Evolutionary conservation across 176 grass and related monocot genomes (phyloP).

Genomic region (Oropetium thomaeum): DNA sequence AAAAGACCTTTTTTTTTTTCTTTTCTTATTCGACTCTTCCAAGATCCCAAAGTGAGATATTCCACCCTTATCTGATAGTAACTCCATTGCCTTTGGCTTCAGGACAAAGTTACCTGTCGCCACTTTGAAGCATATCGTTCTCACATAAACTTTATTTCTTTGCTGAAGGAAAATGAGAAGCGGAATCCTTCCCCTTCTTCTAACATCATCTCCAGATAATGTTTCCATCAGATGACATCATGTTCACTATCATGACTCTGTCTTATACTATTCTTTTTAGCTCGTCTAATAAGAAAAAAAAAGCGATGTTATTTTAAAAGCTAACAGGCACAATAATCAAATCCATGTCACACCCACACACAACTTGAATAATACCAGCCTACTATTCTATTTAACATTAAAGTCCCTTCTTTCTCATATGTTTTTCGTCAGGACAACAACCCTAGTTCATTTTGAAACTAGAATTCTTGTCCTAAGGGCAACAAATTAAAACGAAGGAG

Average conservation of each 20-base stretch:
- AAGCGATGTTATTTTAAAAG: neutral
- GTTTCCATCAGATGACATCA: neutral
- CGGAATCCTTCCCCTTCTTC: neutral
- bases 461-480: too few species aligned
- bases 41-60: slow-evolving; percentile 19
- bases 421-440: too few species aligned
- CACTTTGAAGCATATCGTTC: neutral
- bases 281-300: neutral
- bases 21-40: neutral
- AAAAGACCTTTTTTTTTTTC: neutral
- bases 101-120: slow-evolving; percentile 14
- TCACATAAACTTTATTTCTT: neutral
- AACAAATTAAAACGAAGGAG: too few species aligned
- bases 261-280: slow-evolving; percentile 1
- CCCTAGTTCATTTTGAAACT: too few species aligned
- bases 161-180: neutral
- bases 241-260: neutral
- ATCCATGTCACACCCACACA: neutral
- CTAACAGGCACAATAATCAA: slow-evolving; percentile 15
- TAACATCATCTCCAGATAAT: neutral
- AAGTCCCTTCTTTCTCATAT: too few species aligned
- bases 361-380: neutral
- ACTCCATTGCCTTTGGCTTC: slow-evolving; percentile 16
- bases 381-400: neutral
- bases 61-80: neutral